Conservation (phyloP, 768 basidiomycete genomes). For the Mycena floridula region DNA sequence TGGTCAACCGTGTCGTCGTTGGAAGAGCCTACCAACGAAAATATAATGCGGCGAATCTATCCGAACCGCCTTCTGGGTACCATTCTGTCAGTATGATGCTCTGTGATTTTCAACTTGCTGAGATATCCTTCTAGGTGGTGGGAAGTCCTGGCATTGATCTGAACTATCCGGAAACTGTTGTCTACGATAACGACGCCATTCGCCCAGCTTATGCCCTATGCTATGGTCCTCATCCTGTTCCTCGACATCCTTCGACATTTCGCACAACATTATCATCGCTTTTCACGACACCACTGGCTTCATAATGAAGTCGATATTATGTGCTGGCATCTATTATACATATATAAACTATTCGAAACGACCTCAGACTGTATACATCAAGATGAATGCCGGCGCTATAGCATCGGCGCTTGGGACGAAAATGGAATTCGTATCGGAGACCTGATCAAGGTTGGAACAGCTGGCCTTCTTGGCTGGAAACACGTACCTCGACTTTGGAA, state of each 20-base stretch:
- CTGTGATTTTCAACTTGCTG: conserved; percentile 2
- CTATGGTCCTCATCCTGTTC: conserved; percentile 34
- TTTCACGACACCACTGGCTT: conserved; percentile 43
- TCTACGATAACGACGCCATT: conserved; percentile 61
- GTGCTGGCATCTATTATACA: conserved; percentile 10
- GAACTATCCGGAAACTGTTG: conserved; percentile 67
- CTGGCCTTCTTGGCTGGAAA: conserved; percentile 7
- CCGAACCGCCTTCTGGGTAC: conserved; percentile 48
- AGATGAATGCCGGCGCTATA: conserved; percentile 50
- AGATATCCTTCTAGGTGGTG: conserved; percentile 34
- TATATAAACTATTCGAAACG: neutral
- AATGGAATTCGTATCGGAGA: conserved; percentile 41
- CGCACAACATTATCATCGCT: conserved; percentile 29
- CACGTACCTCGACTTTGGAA: conserved; percentile 25
- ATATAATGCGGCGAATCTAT: conserved; percentile 40
- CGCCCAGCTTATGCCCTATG: conserved; percentile 63
- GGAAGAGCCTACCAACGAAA: conserved; percentile 48
- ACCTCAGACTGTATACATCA: conserved; percentile 40
- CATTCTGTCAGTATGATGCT: conserved; percentile 42
- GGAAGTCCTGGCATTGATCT: conserved; percentile 60
- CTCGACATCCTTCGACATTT: conserved; percentile 23
- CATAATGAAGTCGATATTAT: conserved; percentile 20
- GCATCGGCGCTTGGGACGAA: conserved; percentile 50
- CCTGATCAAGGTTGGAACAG: conserved; percentile 23
- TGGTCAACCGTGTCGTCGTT: conserved; percentile 59